These are phyloP conservation scores for Pseudocercospora macadamiae DNA, from an alignment of 2,329 filamentous ascomycete genomes.

Conservation along the genomic window DNA sequence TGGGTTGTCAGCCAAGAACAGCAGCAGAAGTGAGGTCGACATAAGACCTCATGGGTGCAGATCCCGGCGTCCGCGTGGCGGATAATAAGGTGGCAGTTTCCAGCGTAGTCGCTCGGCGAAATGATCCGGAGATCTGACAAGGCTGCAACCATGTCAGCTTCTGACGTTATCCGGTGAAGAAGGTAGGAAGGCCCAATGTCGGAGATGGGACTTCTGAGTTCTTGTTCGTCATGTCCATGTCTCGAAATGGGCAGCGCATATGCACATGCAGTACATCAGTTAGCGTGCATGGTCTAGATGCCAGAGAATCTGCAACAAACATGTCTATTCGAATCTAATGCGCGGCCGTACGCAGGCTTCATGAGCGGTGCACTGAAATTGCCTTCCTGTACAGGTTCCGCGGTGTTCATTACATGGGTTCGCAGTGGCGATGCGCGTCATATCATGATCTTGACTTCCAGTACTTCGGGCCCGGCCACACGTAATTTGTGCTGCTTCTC, in stretches of 20 bases:
- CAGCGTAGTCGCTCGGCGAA: not conserved
- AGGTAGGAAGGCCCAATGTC: not conserved
- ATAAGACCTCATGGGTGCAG: not conserved
- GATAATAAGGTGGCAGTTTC: not conserved
- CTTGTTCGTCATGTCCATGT: not conserved
- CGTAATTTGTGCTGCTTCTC: not conserved
- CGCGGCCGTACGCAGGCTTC: not conserved
- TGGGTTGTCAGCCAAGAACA: not conserved
- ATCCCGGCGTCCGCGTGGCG: not conserved
- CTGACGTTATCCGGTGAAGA: not conserved
- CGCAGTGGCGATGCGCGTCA: not conserved
- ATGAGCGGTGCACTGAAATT: not conserved
- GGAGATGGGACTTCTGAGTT: not conserved
- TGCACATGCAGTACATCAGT: not conserved
- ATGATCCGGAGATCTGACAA: not conserved
- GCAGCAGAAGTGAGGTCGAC: not conserved
- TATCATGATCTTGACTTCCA: not conserved
- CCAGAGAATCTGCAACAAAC: not conserved
- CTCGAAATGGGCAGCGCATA: slow-evolving; percentile 3
- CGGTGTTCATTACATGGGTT: no score
- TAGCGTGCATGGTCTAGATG: not conserved
- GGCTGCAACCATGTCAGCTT: slow-evolving; percentile 1
- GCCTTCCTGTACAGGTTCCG: no score
- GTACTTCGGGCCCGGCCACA: not conserved
- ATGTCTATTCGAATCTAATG: not conserved